These are phyloP conservation scores for Entomortierella parvispora DNA, from an alignment of 192 early-diverging fungal species.

Conservation along the genomic window DNA sequence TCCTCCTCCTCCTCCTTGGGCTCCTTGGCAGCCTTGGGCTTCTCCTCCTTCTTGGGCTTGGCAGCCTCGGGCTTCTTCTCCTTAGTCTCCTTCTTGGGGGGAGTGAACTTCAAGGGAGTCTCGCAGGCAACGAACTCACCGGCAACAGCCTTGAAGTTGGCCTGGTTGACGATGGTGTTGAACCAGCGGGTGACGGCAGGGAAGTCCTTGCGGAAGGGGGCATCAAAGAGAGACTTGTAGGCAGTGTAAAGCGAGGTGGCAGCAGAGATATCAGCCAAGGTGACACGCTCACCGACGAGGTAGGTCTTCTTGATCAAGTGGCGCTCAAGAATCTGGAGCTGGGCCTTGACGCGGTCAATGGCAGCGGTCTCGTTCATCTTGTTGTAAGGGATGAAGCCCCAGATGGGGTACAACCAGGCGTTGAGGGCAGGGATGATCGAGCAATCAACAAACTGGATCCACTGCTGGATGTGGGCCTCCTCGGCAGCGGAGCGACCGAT, in stretches of 20 bases:
- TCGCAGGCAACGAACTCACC: constrained; percentile 78
- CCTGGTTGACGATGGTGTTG: constrained; percentile 85
- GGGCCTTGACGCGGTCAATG: constrained; percentile 70
- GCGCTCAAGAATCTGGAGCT: constrained; percentile 78
- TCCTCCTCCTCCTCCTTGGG: constrained; percentile 68
- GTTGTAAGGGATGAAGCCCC: constrained; percentile 55
- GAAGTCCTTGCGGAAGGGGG: constrained; percentile 83
- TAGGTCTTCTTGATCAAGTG: constrained; percentile 87
- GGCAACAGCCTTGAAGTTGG: constrained; percentile 84
- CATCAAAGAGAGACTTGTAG: constrained; percentile 71
- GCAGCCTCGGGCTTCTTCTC: constrained; percentile 70
- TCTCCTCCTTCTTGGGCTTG: constrained; percentile 60
- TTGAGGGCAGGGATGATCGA: constrained; percentile 56
- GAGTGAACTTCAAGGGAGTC: constrained; percentile 56
- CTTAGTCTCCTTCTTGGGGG: constrained; percentile 75
- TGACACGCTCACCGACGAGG: constrained; percentile 93
- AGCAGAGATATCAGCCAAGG: constrained; percentile 89
- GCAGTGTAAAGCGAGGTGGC: constrained; percentile 60
- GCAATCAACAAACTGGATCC: constrained; percentile 68
- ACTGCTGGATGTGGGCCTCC: constrained; percentile 72
- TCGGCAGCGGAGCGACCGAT: constrained; percentile 69
- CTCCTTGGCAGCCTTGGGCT: constrained; percentile 58
- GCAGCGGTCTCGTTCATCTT: constrained; percentile 75
- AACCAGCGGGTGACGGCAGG: constrained; percentile 95
- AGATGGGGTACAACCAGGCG: constrained; percentile 59